These are phyloP conservation scores for Salinomyces thailandicus DNA, from an alignment of 2,329 filamentous ascomycete species.

Conservation along the genomic window DNA sequence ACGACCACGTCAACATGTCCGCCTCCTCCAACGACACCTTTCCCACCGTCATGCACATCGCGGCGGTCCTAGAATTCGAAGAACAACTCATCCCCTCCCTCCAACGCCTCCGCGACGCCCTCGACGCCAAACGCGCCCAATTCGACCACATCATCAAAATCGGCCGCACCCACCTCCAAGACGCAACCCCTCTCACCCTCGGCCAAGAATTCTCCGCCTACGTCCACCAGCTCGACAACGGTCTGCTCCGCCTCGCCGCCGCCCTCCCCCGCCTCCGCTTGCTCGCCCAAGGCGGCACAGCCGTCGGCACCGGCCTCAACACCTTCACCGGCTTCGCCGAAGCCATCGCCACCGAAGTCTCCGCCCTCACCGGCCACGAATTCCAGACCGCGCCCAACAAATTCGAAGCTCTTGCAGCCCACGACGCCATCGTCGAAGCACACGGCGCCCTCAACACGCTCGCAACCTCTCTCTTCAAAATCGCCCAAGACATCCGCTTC, in stretches of 20 bases:
- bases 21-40: slow-evolving; percentile 99
- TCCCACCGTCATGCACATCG: slow-evolving; percentile 99
- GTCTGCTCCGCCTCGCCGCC: slow-evolving; percentile 76
- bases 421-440: slow-evolving; percentile 92
- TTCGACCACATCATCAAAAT: slow-evolving; percentile 99
- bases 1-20: slow-evolving; percentile 99
- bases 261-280: slow-evolving; percentile 74
- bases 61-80: slow-evolving; percentile 87
- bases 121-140: slow-evolving; percentile 79
- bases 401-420: slow-evolving; percentile 91
- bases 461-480: slow-evolving; percentile 86
- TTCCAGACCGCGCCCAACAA: slow-evolving; percentile 98
- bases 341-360: slow-evolving; percentile 81
- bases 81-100: slow-evolving; percentile 73
- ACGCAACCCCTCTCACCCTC: slow-evolving; percentile 88
- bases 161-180: slow-evolving; percentile 91
- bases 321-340: slow-evolving; percentile 94
- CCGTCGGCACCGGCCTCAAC: slow-evolving; percentile 95
- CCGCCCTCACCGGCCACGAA: slow-evolving; percentile 80
- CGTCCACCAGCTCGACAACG: slow-evolving; percentile 84
- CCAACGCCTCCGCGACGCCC: slow-evolving; percentile 66
- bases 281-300: slow-evolving; percentile 90
- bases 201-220: slow-evolving; percentile 98
- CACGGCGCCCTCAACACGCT: slow-evolving; percentile 90
- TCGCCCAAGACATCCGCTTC: slow-evolving; percentile 95